Percentiles rank a stretch among this genome's conserved stretches.
phyloP scores from a whole-genome alignment of 805 yeast species.

The Saccharomycopsis sp. region DNA sequence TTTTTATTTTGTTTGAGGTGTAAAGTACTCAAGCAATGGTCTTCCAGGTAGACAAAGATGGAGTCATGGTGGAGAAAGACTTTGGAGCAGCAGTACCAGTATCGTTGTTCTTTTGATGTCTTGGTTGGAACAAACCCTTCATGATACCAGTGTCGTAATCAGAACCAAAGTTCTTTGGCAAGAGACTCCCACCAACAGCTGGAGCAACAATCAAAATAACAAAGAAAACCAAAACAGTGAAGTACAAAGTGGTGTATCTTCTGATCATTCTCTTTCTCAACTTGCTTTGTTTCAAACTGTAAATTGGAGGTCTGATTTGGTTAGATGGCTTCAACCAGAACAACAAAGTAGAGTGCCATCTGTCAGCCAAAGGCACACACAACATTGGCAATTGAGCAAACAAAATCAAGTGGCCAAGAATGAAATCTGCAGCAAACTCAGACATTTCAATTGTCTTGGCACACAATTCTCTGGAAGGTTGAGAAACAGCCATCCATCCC shows the following conservation, averaged over 20 bases:
- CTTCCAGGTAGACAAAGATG: constrained; percentile 45
- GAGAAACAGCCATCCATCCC: constrained; percentile 52
- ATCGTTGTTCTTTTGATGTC: constrained; percentile 51
- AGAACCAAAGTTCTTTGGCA: constrained; percentile 23
- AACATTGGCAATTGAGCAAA: constrained; percentile 52
- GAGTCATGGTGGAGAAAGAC: constrained; percentile 38
- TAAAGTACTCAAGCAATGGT: constrained; percentile 34
- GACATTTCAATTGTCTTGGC: constrained; percentile 60
- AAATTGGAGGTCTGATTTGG: constrained; percentile 31
- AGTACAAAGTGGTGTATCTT: constrained; percentile 40
- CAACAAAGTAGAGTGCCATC: constrained; percentile 56
- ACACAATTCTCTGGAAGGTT: constrained; percentile 53
- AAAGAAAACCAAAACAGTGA: constrained; percentile 33
- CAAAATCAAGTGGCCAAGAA: constrained; percentile 49
- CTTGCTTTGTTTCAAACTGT: constrained; percentile 31
- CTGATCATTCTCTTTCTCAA: constrained; percentile 34
- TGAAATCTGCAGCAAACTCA: constrained; percentile 57
- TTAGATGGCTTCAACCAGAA: constrained; percentile 57
- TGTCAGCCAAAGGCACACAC: constrained; percentile 54
- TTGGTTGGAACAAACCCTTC: constrained; percentile 50
- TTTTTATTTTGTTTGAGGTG: background rate
- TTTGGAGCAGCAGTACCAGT: constrained; percentile 36
- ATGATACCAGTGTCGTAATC: constrained; percentile 24
- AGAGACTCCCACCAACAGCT: constrained; percentile 28
- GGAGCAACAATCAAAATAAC: constrained; percentile 40